Evolutionary conservation across 352 stramenopile species (phyloP), one percentile per base, ranked within the genome.

Genomic region (Pythium monospermum): DNA sequence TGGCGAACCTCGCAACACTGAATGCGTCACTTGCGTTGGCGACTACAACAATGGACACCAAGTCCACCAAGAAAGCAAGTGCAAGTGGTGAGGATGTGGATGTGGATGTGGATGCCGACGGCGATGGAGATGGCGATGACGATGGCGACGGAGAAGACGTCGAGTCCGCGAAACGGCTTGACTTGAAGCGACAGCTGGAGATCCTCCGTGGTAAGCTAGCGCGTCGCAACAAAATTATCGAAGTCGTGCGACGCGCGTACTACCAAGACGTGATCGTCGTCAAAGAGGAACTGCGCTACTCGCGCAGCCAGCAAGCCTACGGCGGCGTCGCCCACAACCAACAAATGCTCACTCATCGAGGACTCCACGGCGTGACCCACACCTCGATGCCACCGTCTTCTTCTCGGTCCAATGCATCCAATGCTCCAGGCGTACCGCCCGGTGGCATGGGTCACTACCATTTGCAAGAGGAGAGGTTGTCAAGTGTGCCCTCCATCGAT

Each of bases 181-280:
- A 61, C 11, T 15, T 74, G 6, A 47, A 69, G 26, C 57, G 73
- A 28, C 69, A 87, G 38, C 44, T 91, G 23, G 74, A 85, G 49
- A 87, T 88, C 69, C 47, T 88, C 32, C 73, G 73, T 18, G 74
- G 80, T 10, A 84, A 81, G 37, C 68, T 88, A 19, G 69, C 76
- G 22, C 70, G 80, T 1, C 76, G 76, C 32, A 91, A 91, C 52
- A 73, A 81, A 41, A 61, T 91, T 49, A 65, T 91, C 19, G 80
- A 91, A 30, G 68, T 87, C 28, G 80, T 90, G 46, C 75, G 82
- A 1, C 69, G 71, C 12, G 79, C 80, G 2, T 93, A 93, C 57
- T 89, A 91, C 53, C 77, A 85, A 44, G 80, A 91, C 57, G 71
- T 93, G 22, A 76, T 93, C 50, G 50, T 87, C n/a, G 68, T 93